Conservation (phyloP, 306 rosid genomes). For the Prunus fruticosa region DNA sequence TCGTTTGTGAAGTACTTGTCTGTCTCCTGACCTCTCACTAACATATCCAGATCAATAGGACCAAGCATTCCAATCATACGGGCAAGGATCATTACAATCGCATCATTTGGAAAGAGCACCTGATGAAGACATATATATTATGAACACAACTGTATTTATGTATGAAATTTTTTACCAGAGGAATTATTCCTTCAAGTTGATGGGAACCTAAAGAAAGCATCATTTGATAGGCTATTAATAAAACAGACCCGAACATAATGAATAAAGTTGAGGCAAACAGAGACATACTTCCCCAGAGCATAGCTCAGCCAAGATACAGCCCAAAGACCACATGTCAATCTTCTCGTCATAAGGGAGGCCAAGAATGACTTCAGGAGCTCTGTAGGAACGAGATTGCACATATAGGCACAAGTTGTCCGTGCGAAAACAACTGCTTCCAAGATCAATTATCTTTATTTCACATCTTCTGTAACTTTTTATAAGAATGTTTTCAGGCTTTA, state of each 20-base stretch:
- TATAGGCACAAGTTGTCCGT: slow-evolving; percentile 84
- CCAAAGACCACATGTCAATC: slow-evolving; percentile 97
- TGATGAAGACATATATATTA: slow-evolving; percentile 25
- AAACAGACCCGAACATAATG: not conserved
- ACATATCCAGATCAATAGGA: slow-evolving; percentile 81
- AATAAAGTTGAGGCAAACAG: slow-evolving; percentile 10
- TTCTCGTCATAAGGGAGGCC: slow-evolving; percentile 90
- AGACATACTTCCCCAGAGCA: slow-evolving; percentile 88
- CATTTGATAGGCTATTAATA: not conserved
- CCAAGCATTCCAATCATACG: slow-evolving; percentile 89
- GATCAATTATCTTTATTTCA: slow-evolving; percentile 92
- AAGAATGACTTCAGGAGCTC: slow-evolving; percentile 98
- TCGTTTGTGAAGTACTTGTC: slow-evolving; percentile 88
- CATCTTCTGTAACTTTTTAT: slow-evolving; percentile 81
- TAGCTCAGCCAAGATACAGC: slow-evolving; percentile 95
- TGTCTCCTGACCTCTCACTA: slow-evolving; percentile 78
- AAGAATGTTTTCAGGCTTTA: slow-evolving; percentile 94
- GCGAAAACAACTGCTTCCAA: slow-evolving; percentile 94
- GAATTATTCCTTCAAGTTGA: not conserved
- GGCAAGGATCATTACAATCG: slow-evolving; percentile 69
- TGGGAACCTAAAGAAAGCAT: not conserved
- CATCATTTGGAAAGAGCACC: slow-evolving; percentile 92
- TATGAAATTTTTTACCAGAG: not conserved
- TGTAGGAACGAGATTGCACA: slow-evolving; percentile 93
- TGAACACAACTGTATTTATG: not conserved